Conservation (phyloP, 768 basidiomycete species). For the Leccinum pellstonianum region DNA sequence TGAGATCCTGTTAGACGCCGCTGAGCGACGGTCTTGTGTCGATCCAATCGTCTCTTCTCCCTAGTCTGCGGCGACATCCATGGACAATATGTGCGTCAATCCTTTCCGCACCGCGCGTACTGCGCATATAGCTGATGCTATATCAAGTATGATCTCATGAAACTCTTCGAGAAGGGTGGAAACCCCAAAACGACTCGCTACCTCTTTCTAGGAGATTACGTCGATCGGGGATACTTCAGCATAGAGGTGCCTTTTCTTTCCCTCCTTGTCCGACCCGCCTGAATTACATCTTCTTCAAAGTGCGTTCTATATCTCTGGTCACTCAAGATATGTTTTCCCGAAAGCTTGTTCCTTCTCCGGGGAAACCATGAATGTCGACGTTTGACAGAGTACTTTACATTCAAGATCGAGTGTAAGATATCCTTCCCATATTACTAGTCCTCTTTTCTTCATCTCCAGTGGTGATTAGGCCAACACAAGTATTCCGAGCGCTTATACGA, state of each 20-base stretch:
- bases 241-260: conserved; percentile 51
- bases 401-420: conserved; percentile 48
- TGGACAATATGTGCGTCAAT: conserved; percentile 29
- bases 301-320: conserved; percentile 65
- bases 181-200: conserved; percentile 73
- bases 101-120: not conserved
- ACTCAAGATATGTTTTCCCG: conserved; percentile 62
- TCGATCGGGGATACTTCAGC: conserved; percentile 74
- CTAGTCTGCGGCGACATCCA: conserved; percentile 22
- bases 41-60: conserved; percentile 5
- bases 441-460: conserved; percentile 5
- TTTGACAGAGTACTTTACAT: conserved; percentile 62
- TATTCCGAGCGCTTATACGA: conserved; percentile 75
- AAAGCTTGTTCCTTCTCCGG: conserved; percentile 57
- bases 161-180: conserved; percentile 74
- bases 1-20: conserved; percentile 28
- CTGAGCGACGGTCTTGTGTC: conserved; percentile 22
- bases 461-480: conserved; percentile 60
- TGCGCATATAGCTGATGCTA: conserved; percentile 7
- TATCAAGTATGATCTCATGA: conserved; percentile 71
- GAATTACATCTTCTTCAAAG: conserved; percentile 17
- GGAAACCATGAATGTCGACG: conserved; percentile 70
- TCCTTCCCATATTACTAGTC: not conserved
- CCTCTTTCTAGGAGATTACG: conserved; percentile 74
- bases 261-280: not conserved